A percentile compares a stretch with the other conserved stretches of the same genome.
phyloP scores from a whole-genome alignment of 441 rosid species.

The Capsella rubella region DNA sequence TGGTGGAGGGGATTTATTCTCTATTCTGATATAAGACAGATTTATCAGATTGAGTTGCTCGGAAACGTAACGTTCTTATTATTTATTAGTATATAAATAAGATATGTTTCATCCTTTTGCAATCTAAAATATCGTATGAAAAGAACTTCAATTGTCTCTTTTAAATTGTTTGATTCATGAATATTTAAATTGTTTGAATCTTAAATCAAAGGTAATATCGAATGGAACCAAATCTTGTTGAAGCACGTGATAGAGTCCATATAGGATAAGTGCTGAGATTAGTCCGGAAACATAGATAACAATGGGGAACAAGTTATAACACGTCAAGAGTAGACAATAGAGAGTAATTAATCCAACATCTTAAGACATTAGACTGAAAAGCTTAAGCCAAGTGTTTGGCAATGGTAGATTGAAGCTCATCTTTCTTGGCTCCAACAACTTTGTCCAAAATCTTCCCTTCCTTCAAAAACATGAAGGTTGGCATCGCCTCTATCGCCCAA shows the following conservation, averaged over 20 bases:
- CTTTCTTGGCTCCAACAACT: slow-evolving; percentile 90
- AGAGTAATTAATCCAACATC: slow-evolving; percentile 12
- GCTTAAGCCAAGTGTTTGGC: slow-evolving; percentile 68
- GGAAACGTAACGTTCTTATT: background rate
- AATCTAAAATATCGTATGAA: slow-evolving; percentile 27
- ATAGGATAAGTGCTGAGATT: background rate
- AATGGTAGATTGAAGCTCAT: slow-evolving; percentile 68
- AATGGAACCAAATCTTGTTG: too few species aligned
- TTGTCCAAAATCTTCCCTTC: slow-evolving; percentile 81
- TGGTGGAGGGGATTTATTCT: background rate
- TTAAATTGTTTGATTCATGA: too few species aligned
- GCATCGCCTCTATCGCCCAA: slow-evolving; percentile 92
- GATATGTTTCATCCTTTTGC: background rate
- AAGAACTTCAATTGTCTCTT: background rate
- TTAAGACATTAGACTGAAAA: slow-evolving; percentile 17
- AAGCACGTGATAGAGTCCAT: too few species aligned
- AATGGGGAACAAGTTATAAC: slow-evolving; percentile 12
- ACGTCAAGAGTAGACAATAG: background rate
- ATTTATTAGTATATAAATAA: background rate
- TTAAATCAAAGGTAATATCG: too few species aligned
- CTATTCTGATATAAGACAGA: background rate
- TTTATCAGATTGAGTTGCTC: background rate
- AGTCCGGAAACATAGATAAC: slow-evolving; percentile 1
- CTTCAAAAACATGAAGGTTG: slow-evolving; percentile 83
- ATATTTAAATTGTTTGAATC: too few species aligned